A percentile compares a stretch with the other conserved stretches of the same genome.
phyloP scores from a whole-genome alignment of 495 filamentous ascomycete genomes.

The Filosporella fistucella region DNA sequence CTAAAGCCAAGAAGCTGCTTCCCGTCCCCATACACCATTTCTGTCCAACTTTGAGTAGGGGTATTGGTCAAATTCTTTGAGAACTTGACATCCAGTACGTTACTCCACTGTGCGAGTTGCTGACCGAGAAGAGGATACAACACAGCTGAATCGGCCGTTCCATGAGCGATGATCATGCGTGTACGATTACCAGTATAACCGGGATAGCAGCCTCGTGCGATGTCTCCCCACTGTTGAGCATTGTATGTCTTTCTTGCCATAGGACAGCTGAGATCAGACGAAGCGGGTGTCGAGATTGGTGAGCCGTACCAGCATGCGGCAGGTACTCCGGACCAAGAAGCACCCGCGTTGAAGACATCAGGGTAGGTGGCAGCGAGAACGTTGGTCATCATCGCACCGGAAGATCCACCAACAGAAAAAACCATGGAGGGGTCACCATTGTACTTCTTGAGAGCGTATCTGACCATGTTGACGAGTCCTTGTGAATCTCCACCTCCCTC shows the following conservation, averaged over 20 bases:
- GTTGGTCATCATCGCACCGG: slow-evolving; percentile 48
- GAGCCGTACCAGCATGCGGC: slow-evolving; percentile 38
- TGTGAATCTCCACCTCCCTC: slow-evolving; percentile 53
- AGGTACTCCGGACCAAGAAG: slow-evolving; percentile 54
- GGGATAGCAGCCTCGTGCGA: slow-evolving; percentile 42
- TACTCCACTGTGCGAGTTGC: slow-evolving; percentile 39
- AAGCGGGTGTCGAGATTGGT: slow-evolving; percentile 38
- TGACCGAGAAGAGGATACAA: slow-evolving; percentile 46
- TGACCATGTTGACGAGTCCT: slow-evolving; percentile 55
- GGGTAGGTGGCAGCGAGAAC: slow-evolving; percentile 32
- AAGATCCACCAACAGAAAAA: slow-evolving; percentile 41
- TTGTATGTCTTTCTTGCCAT: slow-evolving; percentile 30
- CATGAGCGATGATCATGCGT: slow-evolving; percentile 52
- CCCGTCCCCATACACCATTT: slow-evolving; percentile 39
- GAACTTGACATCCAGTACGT: slow-evolving; percentile 22
- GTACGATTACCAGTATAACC: slow-evolving; percentile 46
- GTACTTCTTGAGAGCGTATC: slow-evolving; percentile 38
- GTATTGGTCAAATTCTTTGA: background rate
- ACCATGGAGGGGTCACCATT: slow-evolving; percentile 36
- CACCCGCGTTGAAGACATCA: slow-evolving; percentile 37
- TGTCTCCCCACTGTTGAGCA: slow-evolving; percentile 44
- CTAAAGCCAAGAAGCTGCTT: slow-evolving; percentile 16
- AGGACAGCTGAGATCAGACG: slow-evolving; percentile 36
- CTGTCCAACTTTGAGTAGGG: slow-evolving; percentile 32
- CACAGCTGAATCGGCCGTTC: slow-evolving; percentile 39